phyloP scores from a whole-genome alignment of 768 basidiomycete genomes.

The Mycena metata region DNA sequence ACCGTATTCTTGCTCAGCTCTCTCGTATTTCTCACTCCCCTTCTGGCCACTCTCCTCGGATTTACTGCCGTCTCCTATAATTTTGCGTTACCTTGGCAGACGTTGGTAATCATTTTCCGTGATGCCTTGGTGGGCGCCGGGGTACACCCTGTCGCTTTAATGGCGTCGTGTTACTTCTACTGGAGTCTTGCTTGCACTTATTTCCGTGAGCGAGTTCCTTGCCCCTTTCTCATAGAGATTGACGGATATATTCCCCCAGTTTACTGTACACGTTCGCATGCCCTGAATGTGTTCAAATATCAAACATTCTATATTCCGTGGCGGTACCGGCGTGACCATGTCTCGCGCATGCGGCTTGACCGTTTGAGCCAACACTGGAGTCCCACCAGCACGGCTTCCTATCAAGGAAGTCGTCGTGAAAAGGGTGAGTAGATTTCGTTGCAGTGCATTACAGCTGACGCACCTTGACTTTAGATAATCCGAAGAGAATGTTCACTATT shows the following conservation, averaged over 20 bases:
- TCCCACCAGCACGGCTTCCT: neutral
- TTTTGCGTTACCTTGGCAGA: neutral
- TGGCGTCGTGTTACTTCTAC: neutral
- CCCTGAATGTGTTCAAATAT: neutral
- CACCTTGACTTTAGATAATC: neutral
- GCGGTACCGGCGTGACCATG: conserved; percentile 12
- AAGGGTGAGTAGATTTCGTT: neutral
- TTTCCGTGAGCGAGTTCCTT: neutral
- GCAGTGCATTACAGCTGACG: neutral
- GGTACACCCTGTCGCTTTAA: neutral
- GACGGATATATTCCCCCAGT: neutral
- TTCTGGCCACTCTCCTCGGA: neutral
- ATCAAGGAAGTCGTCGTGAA: too few species aligned
- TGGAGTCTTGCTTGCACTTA: neutral
- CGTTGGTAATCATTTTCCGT: neutral
- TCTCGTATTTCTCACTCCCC: neutral
- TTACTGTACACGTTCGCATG: neutral
- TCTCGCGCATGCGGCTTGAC: conserved; percentile 15
- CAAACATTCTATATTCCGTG: conserved; percentile 15
- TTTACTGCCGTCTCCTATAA: neutral
- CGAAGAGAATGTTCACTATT: neutral
- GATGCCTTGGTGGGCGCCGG: neutral
- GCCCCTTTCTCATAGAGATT: neutral
- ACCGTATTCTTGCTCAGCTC: neutral
- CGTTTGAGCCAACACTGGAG: neutral